phyloP scores from a whole-genome alignment of 2,329 filamentous ascomycete genomes.

The Fonsecaea multimorphosa region DNA sequence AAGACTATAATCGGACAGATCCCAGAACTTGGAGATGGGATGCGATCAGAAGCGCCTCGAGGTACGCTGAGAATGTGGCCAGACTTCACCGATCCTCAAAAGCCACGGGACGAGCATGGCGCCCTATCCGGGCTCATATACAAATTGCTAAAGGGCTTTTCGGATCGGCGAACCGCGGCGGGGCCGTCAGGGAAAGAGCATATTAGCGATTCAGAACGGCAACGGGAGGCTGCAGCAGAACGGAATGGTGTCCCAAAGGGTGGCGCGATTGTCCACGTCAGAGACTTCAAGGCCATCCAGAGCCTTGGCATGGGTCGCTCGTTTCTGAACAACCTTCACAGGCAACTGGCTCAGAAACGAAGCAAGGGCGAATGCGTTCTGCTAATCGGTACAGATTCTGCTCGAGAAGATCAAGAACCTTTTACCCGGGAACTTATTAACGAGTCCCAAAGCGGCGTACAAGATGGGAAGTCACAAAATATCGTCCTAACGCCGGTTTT shows the following conservation, averaged over 20 bases:
- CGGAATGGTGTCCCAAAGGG: constrained; percentile 35
- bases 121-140: constrained; percentile 12
- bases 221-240: constrained; percentile 56
- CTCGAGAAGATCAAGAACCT: constrained; percentile 57
- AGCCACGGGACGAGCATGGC: constrained; percentile 7
- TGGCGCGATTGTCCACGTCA: constrained; percentile 72
- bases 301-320: constrained; percentile 64
- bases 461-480: constrained; percentile 58
- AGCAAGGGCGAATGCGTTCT: constrained; percentile 73
- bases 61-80: constrained; percentile 20
- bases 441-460: constrained; percentile 53
- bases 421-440: constrained; percentile 53
- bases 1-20: constrained; percentile 32
- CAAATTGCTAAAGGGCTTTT: constrained; percentile 19
- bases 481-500: constrained; percentile 62
- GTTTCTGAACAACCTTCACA: constrained; percentile 73
- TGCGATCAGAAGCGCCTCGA: constrained; percentile 10
- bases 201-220: constrained; percentile 43
- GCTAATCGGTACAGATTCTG: constrained; percentile 77
- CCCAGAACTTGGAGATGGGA: constrained; percentile 15
- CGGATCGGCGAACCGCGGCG: constrained; percentile 17
- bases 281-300: constrained; percentile 80
- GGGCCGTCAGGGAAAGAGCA: constrained; percentile 14
- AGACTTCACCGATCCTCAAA: constrained; percentile 14
- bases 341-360: constrained; percentile 74